Base-by-base conservation (phyloP, 495 filamentous ascomycete species). In the Trichoderma gamsii region DNA sequence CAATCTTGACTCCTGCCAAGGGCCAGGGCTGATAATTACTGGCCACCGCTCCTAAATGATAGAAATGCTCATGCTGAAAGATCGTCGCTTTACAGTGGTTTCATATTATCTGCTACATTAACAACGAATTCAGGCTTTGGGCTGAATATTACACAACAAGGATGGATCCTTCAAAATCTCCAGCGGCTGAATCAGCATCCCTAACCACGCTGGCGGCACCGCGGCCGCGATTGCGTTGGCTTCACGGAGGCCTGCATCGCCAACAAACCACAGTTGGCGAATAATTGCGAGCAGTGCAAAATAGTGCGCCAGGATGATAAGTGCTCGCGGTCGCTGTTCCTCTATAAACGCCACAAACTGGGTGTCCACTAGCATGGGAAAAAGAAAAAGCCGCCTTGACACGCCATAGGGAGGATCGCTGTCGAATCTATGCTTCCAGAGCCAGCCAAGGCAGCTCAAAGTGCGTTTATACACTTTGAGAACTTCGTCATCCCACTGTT, bases 261-360 rank as follows among this genome's bases (percentile, higher is more conserved):
- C 56, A 32, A 61, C 6, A 61, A 79, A 83, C 80, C 81, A 83
- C 1, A 76, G 63, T 67, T 75, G 66, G 3, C 75, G 70, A 27
- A 76, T 70, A 23, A 63, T 72, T 15, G 71, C 71, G 15, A 75
- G 67, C 29, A 79, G 65, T 0, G 78, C 76, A 70, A 81, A 83
- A 63, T 73, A 76, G 69, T 81, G 76, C 2, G 75, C 80, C 9
- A 83, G 65, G 2, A 79, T 68, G 5, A 76, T 76, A n/a, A 78
- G 49, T 23, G 80, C 79, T 16, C 80, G 76, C 3, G 80, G 79
- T 15, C 72, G 69, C 41, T 64, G 69, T 69, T 76, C 72, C 21
- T 71, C 67, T 23, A 81, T 72, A n/a, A 79, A 66, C 1, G 75
- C 70, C 56, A 78, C 69, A 63, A 78, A 83, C 15, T 71, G 49